Percentiles rank a stretch among this genome's conserved stretches.
These are phyloP conservation scores for Collybia nuda DNA, from an alignment of 768 basidiomycete genomes.

Conservation along the genomic window DNA sequence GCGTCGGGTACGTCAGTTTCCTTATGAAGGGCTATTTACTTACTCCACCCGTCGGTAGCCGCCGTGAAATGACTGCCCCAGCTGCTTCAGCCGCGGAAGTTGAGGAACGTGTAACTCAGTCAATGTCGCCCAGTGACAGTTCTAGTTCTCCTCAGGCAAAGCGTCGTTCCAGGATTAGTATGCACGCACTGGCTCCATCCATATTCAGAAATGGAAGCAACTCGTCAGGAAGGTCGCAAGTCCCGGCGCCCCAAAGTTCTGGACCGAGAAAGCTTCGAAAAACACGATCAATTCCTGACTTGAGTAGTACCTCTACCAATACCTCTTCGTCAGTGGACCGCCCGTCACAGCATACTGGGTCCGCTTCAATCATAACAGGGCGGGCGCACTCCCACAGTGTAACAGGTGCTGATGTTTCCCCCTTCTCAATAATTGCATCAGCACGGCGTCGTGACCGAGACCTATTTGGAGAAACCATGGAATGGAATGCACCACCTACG, in stretches of 20 bases:
- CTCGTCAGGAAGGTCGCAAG: conserved; percentile 25
- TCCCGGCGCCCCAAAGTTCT: conserved; percentile 20
- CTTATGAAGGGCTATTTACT: neutral
- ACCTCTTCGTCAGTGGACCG: conserved; percentile 16
- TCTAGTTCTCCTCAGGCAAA: conserved; percentile 43
- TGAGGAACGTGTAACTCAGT: conserved; percentile 39
- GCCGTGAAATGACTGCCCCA: conserved; percentile 62
- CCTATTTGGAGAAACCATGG: conserved; percentile 67
- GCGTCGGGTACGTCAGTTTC: conserved; percentile 62
- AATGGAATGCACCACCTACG: conserved; percentile 39
- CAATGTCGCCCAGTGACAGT: conserved; percentile 31
- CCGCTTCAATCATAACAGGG: conserved; percentile 33
- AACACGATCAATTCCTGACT: conserved; percentile 74
- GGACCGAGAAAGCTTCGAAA: conserved; percentile 62
- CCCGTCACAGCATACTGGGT: conserved; percentile 16
- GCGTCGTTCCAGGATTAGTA: conserved; percentile 67
- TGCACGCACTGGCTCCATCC: conserved; percentile 49
- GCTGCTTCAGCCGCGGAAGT: conserved; percentile 51
- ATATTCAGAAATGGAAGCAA: conserved; percentile 44
- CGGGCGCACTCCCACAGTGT: conserved; percentile 80
- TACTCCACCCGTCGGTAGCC: conserved; percentile 33
- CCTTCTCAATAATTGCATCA: conserved; percentile 30
- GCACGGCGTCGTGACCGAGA: conserved; percentile 36
- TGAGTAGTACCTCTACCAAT: conserved; percentile 28
- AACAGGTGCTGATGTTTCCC: conserved; percentile 65